Conservation (phyloP, 805 yeast genomes). For the Saccharomycopsis guyanensis region DNA sequence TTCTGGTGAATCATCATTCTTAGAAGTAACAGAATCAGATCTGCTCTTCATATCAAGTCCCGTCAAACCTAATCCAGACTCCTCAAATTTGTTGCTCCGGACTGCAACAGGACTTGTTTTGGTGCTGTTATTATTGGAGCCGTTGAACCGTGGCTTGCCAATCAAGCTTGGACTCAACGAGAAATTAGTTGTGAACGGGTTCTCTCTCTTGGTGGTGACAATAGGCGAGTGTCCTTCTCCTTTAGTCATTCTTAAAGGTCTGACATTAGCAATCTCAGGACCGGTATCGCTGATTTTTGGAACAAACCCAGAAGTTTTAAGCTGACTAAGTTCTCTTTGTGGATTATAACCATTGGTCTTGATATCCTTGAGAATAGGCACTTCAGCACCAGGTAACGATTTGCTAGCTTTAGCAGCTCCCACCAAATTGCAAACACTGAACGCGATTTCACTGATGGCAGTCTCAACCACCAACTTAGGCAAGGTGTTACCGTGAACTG, state of each 20-base stretch:
- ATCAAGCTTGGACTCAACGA: constrained; percentile 21
- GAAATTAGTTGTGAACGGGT: constrained; percentile 22
- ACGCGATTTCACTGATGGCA: constrained; percentile 66
- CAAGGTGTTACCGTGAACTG: constrained; percentile 51
- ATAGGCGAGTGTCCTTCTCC: constrained; percentile 32
- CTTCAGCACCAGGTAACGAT: background rate
- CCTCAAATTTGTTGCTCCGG: background rate
- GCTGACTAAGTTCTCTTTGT: background rate
- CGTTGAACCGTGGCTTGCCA: background rate
- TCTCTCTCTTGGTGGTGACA: constrained; percentile 20
- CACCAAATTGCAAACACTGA: constrained; percentile 54
- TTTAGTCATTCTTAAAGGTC: constrained; percentile 64
- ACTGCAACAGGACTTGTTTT: background rate
- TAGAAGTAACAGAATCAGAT: background rate
- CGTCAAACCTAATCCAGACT: background rate
- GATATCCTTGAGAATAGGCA: background rate
- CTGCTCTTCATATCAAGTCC: background rate
- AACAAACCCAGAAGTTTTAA: background rate
- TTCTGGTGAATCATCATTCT: background rate
- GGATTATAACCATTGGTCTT: background rate
- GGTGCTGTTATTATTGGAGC: background rate
- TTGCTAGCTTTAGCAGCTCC: constrained; percentile 41
- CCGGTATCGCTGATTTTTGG: background rate
- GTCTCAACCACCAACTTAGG: constrained; percentile 69
- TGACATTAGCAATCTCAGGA: constrained; percentile 34